phyloP scores from a whole-genome alignment of 768 basidiomycete genomes.

The Lactarius tabidus region DNA sequence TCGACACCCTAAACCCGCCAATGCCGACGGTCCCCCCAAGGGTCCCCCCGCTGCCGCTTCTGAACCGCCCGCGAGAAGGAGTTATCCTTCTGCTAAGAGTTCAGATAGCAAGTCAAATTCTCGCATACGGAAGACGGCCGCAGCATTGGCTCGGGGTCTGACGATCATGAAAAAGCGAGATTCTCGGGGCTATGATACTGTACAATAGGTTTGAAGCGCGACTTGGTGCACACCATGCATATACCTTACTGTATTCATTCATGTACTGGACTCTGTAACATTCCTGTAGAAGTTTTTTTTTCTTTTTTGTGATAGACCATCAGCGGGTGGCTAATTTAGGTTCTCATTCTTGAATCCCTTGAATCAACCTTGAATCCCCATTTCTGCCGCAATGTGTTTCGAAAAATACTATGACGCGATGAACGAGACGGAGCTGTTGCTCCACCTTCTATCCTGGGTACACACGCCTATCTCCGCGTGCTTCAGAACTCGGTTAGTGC shows the following conservation, averaged over 20 bases:
- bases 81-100: neutral
- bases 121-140: neutral
- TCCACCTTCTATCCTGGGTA: too few relatives aligned
- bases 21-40: neutral
- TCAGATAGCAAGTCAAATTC: neutral
- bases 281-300: neutral
- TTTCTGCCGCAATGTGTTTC: neutral
- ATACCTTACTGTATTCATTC: neutral
- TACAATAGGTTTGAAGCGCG: neutral
- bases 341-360: too few relatives aligned
- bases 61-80: neutral
- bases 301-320: neutral
- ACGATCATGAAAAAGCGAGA: neutral
- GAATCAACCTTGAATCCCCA: neutral
- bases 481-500: neutral
- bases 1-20: neutral
- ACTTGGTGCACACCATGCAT: neutral
- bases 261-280: neutral
- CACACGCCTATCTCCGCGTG: neutral
- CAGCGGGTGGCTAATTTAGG: too few relatives aligned
- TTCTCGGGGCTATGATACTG: neutral
- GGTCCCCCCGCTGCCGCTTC: too few relatives aligned
- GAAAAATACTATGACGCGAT: too few relatives aligned
- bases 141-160: slow-evolving; percentile 1
- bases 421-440: too few relatives aligned